phyloP scores from a whole-genome alignment of 805 yeast species.

The Candida michaelii region DNA sequence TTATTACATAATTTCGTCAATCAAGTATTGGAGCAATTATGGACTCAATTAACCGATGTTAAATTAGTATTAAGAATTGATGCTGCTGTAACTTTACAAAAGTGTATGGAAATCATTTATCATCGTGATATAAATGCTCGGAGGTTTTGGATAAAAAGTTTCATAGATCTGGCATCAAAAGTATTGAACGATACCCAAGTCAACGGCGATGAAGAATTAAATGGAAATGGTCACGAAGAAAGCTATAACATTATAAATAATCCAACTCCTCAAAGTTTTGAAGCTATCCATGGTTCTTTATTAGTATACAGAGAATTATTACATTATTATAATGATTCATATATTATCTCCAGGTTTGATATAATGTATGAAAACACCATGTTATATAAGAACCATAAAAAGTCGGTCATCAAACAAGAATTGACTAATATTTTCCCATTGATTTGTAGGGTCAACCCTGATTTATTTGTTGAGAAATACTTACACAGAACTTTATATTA shows the following conservation, averaged over 20 bases:
- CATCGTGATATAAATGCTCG: slow-evolving; percentile 72
- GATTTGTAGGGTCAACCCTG: slow-evolving; percentile 74
- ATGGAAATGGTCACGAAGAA: slow-evolving; percentile 8
- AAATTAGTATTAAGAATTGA: slow-evolving; percentile 75
- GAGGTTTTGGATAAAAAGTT: slow-evolving; percentile 69
- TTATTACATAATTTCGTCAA: slow-evolving; percentile 74
- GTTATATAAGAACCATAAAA: slow-evolving; percentile 73
- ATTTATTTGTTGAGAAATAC: slow-evolving; percentile 73
- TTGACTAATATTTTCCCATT: slow-evolving; percentile 82
- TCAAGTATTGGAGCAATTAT: slow-evolving; percentile 75
- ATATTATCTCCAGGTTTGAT: slow-evolving; percentile 69
- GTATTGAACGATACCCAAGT: slow-evolving; percentile 46
- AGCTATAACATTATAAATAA: slow-evolving; percentile 23
- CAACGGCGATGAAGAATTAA: slow-evolving; percentile 10
- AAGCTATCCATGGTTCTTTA: slow-evolving; percentile 83
- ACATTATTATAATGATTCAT: slow-evolving; percentile 63
- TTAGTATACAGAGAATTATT: slow-evolving; percentile 80
- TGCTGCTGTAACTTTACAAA: slow-evolving; percentile 76
- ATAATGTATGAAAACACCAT: slow-evolving; percentile 75
- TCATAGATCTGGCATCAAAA: slow-evolving; percentile 65
- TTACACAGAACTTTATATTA: slow-evolving; percentile 77
- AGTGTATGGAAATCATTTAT: slow-evolving; percentile 75
- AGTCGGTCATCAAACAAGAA: slow-evolving; percentile 74
- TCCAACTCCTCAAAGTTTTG: slow-evolving; percentile 39
- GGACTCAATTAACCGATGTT: slow-evolving; percentile 84